phyloP scores from a whole-genome alignment of 768 basidiomycete species.

The Podaxis sp. region DNA sequence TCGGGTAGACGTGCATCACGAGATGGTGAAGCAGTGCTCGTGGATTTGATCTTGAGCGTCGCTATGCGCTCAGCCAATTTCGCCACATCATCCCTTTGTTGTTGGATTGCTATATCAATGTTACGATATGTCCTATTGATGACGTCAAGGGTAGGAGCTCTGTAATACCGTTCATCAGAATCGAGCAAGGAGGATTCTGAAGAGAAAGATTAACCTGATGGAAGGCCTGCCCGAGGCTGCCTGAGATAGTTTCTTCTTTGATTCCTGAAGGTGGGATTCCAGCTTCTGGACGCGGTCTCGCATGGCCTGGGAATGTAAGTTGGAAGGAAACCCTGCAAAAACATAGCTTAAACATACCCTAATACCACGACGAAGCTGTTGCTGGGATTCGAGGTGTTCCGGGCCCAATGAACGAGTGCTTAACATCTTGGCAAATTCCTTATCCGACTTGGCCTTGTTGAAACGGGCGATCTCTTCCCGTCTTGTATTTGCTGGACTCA shows the following conservation, averaged over 20 bases:
- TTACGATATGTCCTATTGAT: slow-evolving; percentile 84
- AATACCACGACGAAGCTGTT: slow-evolving; percentile 67
- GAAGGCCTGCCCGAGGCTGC: slow-evolving; percentile 59
- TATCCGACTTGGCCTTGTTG: slow-evolving; percentile 73
- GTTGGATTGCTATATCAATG: slow-evolving; percentile 70
- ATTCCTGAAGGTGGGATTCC: slow-evolving; percentile 67
- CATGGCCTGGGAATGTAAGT: slow-evolving; percentile 46
- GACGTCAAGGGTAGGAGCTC: slow-evolving; percentile 83
- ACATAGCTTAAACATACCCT: slow-evolving; percentile 46
- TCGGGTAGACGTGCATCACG: slow-evolving; percentile 46
- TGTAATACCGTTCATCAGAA: slow-evolving; percentile 27
- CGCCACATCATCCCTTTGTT: slow-evolving; percentile 57
- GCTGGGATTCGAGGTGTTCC: slow-evolving; percentile 84
- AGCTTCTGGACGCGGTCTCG: slow-evolving; percentile 76
- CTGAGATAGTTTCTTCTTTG: slow-evolving; percentile 69
- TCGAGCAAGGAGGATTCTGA: neutral
- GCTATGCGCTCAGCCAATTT: slow-evolving; percentile 51
- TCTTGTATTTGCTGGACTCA: slow-evolving; percentile 65
- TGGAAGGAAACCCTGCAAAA: neutral
- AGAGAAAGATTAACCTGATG: slow-evolving; percentile 49
- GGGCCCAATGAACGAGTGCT: slow-evolving; percentile 80
- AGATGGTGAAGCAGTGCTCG: slow-evolving; percentile 19
- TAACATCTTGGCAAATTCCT: slow-evolving; percentile 75
- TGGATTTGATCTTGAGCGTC: slow-evolving; percentile 43
- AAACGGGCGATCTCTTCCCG: slow-evolving; percentile 83